A percentile compares a stretch with the other conserved stretches of the same genome.
Evolutionary conservation across 2,329 filamentous ascomycete genomes (phyloP).

Genomic region (Colletotrichum tanaceti): DNA sequence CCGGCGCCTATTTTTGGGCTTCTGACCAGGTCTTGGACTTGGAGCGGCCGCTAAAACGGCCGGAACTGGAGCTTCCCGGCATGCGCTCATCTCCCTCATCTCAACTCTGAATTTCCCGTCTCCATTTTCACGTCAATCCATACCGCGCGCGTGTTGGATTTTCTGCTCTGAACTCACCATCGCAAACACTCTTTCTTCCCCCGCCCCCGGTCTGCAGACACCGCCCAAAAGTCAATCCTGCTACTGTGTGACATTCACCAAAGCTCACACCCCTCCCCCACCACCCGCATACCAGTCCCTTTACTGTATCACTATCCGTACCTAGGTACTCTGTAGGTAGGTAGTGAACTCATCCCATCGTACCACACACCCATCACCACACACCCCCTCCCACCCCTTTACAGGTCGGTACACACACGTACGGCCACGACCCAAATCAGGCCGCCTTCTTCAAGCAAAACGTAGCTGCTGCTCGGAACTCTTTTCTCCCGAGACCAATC

Average conservation of each 20-base stretch:
- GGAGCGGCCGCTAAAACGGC: constrained; percentile 26
- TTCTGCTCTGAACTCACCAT: background rate
- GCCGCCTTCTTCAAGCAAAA: background rate
- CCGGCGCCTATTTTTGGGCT: too few species aligned
- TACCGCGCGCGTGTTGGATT: background rate
- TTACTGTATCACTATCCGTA: too few species aligned
- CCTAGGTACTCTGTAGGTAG: too few species aligned
- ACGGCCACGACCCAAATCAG: background rate
- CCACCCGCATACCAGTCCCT: background rate
- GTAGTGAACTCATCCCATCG: constrained; percentile 2
- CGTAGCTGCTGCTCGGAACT: background rate
- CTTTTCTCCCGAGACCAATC: constrained; percentile 1
- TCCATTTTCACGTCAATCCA: constrained; percentile 18
- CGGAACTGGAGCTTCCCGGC: constrained; percentile 38
- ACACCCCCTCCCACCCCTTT: background rate
- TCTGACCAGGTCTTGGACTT: constrained; percentile 1
- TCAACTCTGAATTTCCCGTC: background rate
- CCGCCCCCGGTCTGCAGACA: constrained; percentile 5
- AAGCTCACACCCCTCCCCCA: constrained; percentile 2
- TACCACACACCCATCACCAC: background rate
- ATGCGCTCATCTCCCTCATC: constrained; percentile 29
- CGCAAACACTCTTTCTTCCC: background rate
- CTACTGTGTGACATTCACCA: constrained; percentile 10
- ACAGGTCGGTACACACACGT: too few species aligned
- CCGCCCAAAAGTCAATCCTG: background rate